Conservation (phyloP, 2,329 filamentous ascomycete genomes). For the Ceratocystis destructans region DNA sequence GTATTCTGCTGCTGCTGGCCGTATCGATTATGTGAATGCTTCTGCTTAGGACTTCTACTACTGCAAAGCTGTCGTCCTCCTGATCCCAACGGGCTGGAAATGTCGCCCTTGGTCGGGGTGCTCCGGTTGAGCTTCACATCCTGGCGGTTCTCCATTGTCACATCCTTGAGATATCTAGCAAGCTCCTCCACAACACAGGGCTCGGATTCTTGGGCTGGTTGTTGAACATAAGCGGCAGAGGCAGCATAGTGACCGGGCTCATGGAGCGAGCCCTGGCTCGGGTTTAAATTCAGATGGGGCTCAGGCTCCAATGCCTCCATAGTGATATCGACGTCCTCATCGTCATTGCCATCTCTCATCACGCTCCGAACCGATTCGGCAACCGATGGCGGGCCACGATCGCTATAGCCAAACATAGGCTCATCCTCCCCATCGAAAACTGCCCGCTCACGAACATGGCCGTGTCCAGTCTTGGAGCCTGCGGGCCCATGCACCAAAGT, state of each 20-base stretch:
- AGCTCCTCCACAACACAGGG: constrained; percentile 2
- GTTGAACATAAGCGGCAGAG: background rate
- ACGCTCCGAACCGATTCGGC: constrained; percentile 9
- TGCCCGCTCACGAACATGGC: constrained; percentile 16
- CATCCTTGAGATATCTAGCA: constrained; percentile 4
- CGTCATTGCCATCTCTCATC: background rate
- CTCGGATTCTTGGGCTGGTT: background rate
- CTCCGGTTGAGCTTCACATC: constrained; percentile 5
- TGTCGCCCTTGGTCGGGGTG: background rate
- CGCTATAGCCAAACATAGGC: background rate
- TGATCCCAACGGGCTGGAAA: background rate
- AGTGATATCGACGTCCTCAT: background rate
- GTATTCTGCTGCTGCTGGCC: background rate
- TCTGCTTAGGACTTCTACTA: background rate
- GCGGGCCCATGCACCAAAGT: background rate
- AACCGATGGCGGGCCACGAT: constrained; percentile 6
- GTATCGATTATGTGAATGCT: background rate
- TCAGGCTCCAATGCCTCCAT: background rate
- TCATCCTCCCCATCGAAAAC: constrained; percentile 10
- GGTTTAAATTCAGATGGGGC: background rate
- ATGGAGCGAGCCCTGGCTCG: background rate
- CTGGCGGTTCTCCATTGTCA: constrained; percentile 13
- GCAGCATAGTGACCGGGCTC: background rate
- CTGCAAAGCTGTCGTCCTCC: constrained; percentile 1
- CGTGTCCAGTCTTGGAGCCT: background rate